phyloP scores from a whole-genome alignment of 1,284 basidiomycete genomes.

The Puccinia horiana region DNA sequence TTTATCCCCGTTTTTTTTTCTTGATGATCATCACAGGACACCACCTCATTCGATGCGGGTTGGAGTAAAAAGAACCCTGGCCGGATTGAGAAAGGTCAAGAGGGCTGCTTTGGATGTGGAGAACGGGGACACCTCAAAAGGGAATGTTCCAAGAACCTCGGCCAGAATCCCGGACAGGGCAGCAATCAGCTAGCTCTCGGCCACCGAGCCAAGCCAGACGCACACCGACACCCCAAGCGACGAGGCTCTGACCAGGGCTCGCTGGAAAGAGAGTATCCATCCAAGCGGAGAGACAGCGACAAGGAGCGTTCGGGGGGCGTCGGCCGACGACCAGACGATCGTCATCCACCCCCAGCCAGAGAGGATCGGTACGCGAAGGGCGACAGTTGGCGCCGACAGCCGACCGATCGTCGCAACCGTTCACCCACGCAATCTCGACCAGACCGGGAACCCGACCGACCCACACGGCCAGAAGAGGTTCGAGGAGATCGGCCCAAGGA shows the following conservation, averaged over 20 bases:
- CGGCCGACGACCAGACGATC: neutral
- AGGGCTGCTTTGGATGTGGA: slow-evolving; percentile 40
- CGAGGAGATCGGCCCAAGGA: neutral
- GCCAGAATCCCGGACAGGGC: neutral
- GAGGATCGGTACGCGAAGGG: neutral
- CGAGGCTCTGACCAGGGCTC: neutral
- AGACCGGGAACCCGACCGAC: neutral
- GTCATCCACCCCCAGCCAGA: neutral
- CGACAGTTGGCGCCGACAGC: neutral
- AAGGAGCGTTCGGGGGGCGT: neutral
- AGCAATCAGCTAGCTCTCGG: slow-evolving; percentile 16
- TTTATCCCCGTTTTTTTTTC: neutral
- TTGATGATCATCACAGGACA: slow-evolving; percentile 25
- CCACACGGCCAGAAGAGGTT: neutral
- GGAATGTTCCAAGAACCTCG: slow-evolving; percentile 26
- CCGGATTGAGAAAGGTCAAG: neutral
- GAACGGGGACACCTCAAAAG: slow-evolving; percentile 23
- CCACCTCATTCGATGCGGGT: slow-evolving; percentile 33
- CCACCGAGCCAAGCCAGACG: neutral
- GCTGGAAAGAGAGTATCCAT: slow-evolving; percentile 26
- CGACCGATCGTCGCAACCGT: neutral
- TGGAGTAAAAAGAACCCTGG: slow-evolving; percentile 31
- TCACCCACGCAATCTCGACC: neutral
- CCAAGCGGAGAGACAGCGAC: slow-evolving; percentile 18
- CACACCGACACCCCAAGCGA: neutral